These are phyloP conservation scores for Chernovozyma aurita DNA, from an alignment of 1,139 yeast species.

Conservation along the genomic window DNA sequence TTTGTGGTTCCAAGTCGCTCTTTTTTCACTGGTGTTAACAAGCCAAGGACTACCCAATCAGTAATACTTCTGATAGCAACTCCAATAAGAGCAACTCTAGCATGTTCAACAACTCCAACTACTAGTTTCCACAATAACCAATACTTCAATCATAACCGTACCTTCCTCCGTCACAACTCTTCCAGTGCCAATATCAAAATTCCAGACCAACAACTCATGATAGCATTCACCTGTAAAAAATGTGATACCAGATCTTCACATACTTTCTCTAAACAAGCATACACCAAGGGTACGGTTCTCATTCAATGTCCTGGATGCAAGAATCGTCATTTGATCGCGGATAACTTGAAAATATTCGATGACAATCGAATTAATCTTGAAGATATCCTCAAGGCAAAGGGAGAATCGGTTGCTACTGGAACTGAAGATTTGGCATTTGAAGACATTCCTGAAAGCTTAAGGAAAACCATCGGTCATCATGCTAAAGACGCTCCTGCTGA, in stretches of 20 bases:
- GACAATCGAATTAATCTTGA: constrained; percentile 73
- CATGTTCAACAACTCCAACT: too few relatives aligned
- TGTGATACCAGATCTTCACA: constrained; percentile 85
- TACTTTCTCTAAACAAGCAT: constrained; percentile 86
- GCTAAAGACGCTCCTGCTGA: constrained; percentile 61
- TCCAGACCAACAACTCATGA: constrained; percentile 73
- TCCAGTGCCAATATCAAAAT: constrained; percentile 27
- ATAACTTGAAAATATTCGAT: constrained; percentile 78
- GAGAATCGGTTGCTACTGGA: constrained; percentile 63
- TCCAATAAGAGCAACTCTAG: too few relatives aligned
- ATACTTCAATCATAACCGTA: background rate
- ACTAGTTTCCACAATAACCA: too few relatives aligned
- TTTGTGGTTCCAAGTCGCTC: too few relatives aligned
- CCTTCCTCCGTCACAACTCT: constrained; percentile 1
- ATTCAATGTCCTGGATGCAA: constrained; percentile 92
- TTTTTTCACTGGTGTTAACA: too few relatives aligned
- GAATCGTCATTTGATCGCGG: constrained; percentile 87
- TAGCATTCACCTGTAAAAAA: constrained; percentile 89
- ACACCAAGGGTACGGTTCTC: constrained; percentile 78
- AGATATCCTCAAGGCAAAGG: constrained; percentile 72
- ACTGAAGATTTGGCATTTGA: constrained; percentile 65
- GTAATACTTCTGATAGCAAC: too few relatives aligned
- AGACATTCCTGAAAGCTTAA: constrained; percentile 67
- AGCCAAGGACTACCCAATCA: too few relatives aligned
- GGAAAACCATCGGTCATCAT: constrained; percentile 51